Evolutionary conservation across 768 basidiomycete genomes (phyloP), one percentile per base, ranked within the genome.

Genomic region (Russula lepida): DNA sequence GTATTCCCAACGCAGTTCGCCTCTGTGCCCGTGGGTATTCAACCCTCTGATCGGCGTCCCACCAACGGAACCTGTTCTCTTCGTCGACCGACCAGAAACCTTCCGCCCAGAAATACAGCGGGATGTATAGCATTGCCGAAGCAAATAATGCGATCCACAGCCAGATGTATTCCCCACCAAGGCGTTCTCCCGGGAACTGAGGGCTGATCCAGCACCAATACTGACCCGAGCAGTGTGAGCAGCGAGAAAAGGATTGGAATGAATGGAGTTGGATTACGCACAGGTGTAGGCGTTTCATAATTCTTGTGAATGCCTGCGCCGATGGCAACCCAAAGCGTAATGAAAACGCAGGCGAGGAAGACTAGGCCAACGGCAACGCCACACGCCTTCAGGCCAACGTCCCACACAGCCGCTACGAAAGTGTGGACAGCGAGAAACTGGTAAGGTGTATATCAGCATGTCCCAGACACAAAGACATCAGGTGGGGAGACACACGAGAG

Each of bases 351-450:
- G n/a, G 21, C 33, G 46, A 56, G 21, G 21, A 21, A 25, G 30
- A 60, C 64, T 11, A 57, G 4, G n/a, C 43, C 30, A 43, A 66
- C 57, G 15, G 74, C 74, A 28, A 70, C 25, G 11, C 58, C 53
- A 48, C 73, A 68, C n/a, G 70, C 69, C 23, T 65, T 35, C n/a
- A 71, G 64, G 32, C 69, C 68, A 23, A 73, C 71, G 50, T 67
- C 69, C 75, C 74, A 76, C 21, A 79, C 60, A 17, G 73, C 74
- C 2, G 41, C 49, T 11, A 74, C 57, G 65, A 79, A 77, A 0
- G 78, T 78, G 67, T 77, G 77, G 6, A 77, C 49, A 0, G 76
- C 70, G 23, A 79, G 43, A 23, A 52, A 11, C 64, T 66, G 25
- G 46, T 4, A 19, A 33, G 32, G 7, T 39, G 76, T 17, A 70